These are phyloP conservation scores for Elongisporangium prolatum DNA, from an alignment of 352 stramenopile species.

Conservation along the genomic window DNA sequence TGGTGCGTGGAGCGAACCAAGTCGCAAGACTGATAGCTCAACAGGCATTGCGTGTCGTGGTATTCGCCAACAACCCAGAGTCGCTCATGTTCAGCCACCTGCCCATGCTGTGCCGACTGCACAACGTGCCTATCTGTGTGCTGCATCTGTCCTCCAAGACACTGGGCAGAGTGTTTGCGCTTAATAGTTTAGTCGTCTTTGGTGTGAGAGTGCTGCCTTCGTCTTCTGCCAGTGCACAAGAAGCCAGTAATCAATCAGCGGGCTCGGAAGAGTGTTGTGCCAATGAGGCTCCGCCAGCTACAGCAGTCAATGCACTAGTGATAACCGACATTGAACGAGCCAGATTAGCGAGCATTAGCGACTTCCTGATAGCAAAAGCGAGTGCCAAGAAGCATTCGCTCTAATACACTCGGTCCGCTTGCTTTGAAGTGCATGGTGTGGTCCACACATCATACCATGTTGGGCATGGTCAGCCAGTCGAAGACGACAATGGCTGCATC, in stretches of 20 bases:
- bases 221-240: not conserved
- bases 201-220: conserved; percentile 26
- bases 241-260: not conserved
- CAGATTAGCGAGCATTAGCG: conserved; percentile 47
- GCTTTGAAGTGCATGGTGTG: not conserved
- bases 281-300: not conserved
- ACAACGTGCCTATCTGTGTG: conserved; percentile 63
- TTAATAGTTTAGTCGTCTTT: conserved; percentile 51
- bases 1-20: conserved; percentile 55
- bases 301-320: not conserved
- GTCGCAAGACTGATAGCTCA: conserved; percentile 36
- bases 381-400: conserved; percentile 39
- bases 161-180: conserved; percentile 48
- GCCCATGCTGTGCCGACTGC: conserved; percentile 60
- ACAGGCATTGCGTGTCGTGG: conserved; percentile 46
- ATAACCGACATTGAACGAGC: conserved; percentile 25
- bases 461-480: conserved; percentile 4
- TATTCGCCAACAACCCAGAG: conserved; percentile 66
- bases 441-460: conserved; percentile 1
- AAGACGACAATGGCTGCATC: conserved; percentile 11
- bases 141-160: conserved; percentile 66
- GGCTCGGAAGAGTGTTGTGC: not conserved
- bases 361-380: conserved; percentile 60
- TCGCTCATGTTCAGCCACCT: conserved; percentile 53
- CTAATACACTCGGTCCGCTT: not conserved